Evolutionary conservation across 176 grass and related monocot species (phyloP).

Genomic region (Tillandsia leiboldiana): DNA sequence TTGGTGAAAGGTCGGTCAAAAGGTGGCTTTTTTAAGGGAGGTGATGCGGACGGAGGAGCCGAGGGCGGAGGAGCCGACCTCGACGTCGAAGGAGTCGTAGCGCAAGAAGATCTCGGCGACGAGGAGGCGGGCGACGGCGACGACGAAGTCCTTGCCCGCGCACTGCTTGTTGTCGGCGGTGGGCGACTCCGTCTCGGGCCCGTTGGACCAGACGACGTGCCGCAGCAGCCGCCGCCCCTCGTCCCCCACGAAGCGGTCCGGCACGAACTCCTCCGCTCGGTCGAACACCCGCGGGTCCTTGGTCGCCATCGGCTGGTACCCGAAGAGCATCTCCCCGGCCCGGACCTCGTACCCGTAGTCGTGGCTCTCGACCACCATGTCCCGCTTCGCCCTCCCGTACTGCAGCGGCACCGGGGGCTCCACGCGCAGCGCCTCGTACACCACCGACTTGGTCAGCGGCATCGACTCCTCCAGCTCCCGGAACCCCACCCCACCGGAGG

Average conservation of each 20-base stretch:
- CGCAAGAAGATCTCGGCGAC: conserved; percentile 81
- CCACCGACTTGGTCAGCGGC: conserved; percentile 82
- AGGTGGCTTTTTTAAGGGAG: conserved; percentile 89
- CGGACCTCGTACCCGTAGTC: conserved; percentile 79
- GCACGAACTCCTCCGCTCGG: conserved; percentile 58
- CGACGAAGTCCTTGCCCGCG: conserved; percentile 93
- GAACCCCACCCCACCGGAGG: conserved; percentile 37
- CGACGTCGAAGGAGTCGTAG: conserved; percentile 91
- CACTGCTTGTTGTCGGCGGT: conserved; percentile 95
- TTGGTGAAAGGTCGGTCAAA: conserved; percentile 16
- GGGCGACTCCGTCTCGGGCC: conserved; percentile 70
- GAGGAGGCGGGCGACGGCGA: conserved; percentile 81
- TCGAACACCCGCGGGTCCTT: conserved; percentile 84
- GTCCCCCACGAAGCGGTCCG: conserved; percentile 69
- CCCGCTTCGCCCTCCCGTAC: conserved; percentile 78
- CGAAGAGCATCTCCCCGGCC: conserved; percentile 90
- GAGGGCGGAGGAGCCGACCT: conserved; percentile 58
- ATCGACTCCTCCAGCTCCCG: conserved; percentile 64
- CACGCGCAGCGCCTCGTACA: conserved; percentile 87
- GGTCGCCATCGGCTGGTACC: conserved; percentile 98
- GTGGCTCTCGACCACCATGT: conserved; percentile 95
- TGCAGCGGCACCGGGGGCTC: conserved; percentile 94
- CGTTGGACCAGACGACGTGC: conserved; percentile 93
- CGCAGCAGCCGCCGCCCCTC: conserved; percentile 52
- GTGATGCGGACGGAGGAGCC: conserved; percentile 82